These are phyloP conservation scores for Viridothelium virens DNA, from an alignment of 495 filamentous ascomycete species.

Conservation along the genomic window DNA sequence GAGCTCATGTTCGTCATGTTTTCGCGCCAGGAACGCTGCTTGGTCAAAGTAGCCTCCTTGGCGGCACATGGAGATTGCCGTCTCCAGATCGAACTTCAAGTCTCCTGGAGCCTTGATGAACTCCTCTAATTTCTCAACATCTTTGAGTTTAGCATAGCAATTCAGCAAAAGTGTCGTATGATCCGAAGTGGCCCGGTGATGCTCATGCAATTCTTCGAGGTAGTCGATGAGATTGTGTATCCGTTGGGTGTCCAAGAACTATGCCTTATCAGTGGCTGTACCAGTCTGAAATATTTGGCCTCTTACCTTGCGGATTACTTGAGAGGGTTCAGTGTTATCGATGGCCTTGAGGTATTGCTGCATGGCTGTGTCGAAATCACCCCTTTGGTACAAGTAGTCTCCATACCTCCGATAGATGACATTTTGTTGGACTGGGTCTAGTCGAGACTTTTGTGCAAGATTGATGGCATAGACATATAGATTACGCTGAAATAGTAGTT, in stretches of 20 bases:
- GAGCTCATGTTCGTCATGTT: constrained; percentile 86
- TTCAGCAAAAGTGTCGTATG: constrained; percentile 92
- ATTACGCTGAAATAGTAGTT: constrained; percentile 89
- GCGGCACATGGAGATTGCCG: constrained; percentile 93
- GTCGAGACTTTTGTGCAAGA: constrained; percentile 78
- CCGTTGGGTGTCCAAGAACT: constrained; percentile 90
- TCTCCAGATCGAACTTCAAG: constrained; percentile 93
- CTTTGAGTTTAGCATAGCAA: constrained; percentile 95
- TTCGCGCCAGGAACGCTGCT: constrained; percentile 88
- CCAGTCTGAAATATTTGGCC: neutral
- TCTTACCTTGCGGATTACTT: constrained; percentile 79
- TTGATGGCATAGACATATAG: constrained; percentile 88
- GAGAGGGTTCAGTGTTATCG: constrained; percentile 87
- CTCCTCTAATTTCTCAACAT: constrained; percentile 86
- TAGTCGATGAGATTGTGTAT: constrained; percentile 98
- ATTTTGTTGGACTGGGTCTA: constrained; percentile 72
- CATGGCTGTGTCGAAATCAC: constrained; percentile 95
- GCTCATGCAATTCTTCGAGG: constrained; percentile 90
- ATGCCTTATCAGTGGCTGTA: constrained; percentile 21
- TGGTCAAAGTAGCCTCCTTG: constrained; percentile 98
- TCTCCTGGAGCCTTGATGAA: constrained; percentile 96
- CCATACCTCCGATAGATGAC: constrained; percentile 90
- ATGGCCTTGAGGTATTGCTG: constrained; percentile 95
- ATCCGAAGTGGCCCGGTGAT: constrained; percentile 87
- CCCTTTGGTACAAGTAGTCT: constrained; percentile 90